Base-by-base conservation (phyloP, 441 rosid species). In the Geranium incanum region DNA sequence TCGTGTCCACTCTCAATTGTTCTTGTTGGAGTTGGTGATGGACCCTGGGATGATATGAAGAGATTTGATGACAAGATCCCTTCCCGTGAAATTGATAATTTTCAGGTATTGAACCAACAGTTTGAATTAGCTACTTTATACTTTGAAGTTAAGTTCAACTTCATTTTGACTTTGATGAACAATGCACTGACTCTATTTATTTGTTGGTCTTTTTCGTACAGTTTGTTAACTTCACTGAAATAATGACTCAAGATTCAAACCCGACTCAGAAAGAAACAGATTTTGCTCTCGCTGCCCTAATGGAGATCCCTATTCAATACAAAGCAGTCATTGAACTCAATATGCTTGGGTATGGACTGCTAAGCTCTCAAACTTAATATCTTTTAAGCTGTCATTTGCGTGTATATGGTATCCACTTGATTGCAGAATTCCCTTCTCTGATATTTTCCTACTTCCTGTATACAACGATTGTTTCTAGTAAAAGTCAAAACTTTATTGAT, bases 1-100 rank as follows among this genome's bases (percentile, higher is more conserved):
- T 73, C 78, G 16, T 81, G 83, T 81, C 87, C 97, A n/a, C 81
- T 92, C 66, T 86, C 96, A 4, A 84, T 92, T 75, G 76, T 88
- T 74, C 88, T 92, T 50, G 84, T 90, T 76, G 96, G 97, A 69
- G 96, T 90, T 71, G 96, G 96, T 68, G 97, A 90, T 70, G 97
- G 96, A 37, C 97, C 97, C 8, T 92, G 97, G 97, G 95, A 90
- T 39, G 93, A 86, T 75, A 90, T 90, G 97, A 83, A 73, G 80
- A 87, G 80, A 78, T 92, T 92, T 41, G 97, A 90, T 74, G 88
- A 92, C 74, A 90, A 80, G 83, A 81, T 90, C 77, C 96, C 97
- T 18, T 62, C 81, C 5, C 91, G 95, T 5, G 86, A 85, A 7
- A 87, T 88, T 65, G 95, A 92, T 79, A 90, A 90, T 83, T 92